Base-by-base conservation (phyloP, 2,329 filamentous ascomycete species). In the Neonectria faginata region DNA sequence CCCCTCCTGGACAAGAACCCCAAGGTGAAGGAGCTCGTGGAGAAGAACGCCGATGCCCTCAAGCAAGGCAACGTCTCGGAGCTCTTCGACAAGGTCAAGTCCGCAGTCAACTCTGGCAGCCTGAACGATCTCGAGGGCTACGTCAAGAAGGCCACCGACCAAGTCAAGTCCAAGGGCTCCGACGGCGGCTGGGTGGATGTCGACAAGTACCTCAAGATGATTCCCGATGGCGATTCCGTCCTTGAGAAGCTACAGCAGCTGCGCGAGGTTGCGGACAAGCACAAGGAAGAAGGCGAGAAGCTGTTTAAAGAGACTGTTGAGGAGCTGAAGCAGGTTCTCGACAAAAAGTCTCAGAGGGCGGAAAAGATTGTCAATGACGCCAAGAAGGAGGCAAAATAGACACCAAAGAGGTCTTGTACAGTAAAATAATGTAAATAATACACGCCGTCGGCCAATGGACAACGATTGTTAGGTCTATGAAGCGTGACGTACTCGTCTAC, bases 1-100 rank as follows among this genome's bases (percentile, higher is more conserved):
- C 90, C 91, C 0, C 86, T 88, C 64, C 84, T 94, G 1, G 91
- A 93, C 70, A 93, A 93, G 84, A 92, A 88, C 78, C 90, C 91
- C n/a, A 83, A 92, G 79, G 80, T 92, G 63, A 93, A 92, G 82
- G 83, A 92, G 78, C 77, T 93, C 0, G 75, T 94, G 1, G 90
- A 92, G 81, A 82, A 91, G 74, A 94, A 94, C 77, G 83, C 85
- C 51, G 88, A 91, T 60, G 78, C 84, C 0, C 79, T 94, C 53
- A 92, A 91, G 81, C 80, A 87, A 66, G 91, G 90, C 16, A 90
- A 93, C 70, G 79, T 87, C 14, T 80, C 82, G 54, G 87, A 92
- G 70, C 77, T 92, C 0, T 90, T 90, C 73, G 80, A 88, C 56
- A 86, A 88, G 75, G 83, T 89, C 57, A 88, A 87, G 78, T 82